Conservation (phyloP, 306 rosid genomes). For the Sicyos baderoa region DNA sequence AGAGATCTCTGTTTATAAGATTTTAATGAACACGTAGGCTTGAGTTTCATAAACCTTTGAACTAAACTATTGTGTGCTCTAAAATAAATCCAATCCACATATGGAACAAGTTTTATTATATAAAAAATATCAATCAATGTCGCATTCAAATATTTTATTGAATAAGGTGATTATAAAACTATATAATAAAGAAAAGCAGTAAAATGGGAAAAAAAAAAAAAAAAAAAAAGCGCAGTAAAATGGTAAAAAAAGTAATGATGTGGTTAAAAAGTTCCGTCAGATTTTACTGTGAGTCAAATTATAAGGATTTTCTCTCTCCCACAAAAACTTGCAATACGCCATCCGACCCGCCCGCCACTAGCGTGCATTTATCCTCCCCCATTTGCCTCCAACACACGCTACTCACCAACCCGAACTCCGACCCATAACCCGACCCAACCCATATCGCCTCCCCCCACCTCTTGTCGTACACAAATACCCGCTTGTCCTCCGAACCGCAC, state of each 20-base stretch:
- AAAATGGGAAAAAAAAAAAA: too few species aligned
- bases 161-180: neutral
- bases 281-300: neutral
- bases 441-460: constrained; percentile 55
- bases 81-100: too few species aligned
- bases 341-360: constrained; percentile 48
- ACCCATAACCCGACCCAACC: constrained; percentile 20
- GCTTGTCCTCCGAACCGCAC: constrained; percentile 52
- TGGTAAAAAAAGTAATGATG: too few species aligned
- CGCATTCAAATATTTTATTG: neutral
- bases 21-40: too few species aligned
- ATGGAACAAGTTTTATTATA: too few species aligned
- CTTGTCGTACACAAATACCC: constrained; percentile 43
- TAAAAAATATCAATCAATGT: too few species aligned
- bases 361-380: constrained; percentile 35
- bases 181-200: neutral
- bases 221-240: too few species aligned
- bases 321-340: constrained; percentile 47
- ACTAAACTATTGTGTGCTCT: too few species aligned
- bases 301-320: constrained; percentile 30
- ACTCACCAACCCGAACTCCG: constrained; percentile 35
- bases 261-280: neutral
- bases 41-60: too few species aligned
- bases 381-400: constrained; percentile 52
- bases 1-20: too few species aligned